Evolutionary conservation across 495 filamentous ascomycete genomes (phyloP), one percentile per base, ranked within the genome.

Genomic region (Baudoinia panamericana): DNA sequence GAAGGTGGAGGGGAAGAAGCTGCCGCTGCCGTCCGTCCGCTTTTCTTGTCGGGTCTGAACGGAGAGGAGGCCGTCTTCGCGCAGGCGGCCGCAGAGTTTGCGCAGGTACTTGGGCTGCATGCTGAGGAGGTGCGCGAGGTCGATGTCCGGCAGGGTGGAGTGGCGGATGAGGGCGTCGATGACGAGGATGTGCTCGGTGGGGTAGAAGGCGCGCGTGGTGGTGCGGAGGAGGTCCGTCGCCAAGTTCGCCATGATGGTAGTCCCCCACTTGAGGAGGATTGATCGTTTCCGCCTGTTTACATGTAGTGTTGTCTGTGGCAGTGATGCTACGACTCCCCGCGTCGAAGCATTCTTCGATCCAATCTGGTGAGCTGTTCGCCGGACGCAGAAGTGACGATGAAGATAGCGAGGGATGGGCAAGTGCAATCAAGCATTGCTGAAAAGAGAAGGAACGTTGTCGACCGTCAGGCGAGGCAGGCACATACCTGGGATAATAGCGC

Each of bases 131-230:
- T 80, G 75, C 12, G 82, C 83, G 10, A 96, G 70, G 50, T 96
- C 92, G 51, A 84, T 78, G 51, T 92, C 83, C 49, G 80, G 80
- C 15, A 96, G 69, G 29, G 80, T 83, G 53, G 81, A 84, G 64
- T 99, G 90, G 25, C 86, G 73, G 51, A 92, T 76, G 36, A 99
- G 72, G 40, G 92, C 86, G 70, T 99, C 90, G 24, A 99, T 63
- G 13, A 94, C 75, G 20, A 95, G 72, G 45, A 93, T 80, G 52
- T 93, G 80, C 43, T 85, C 75, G 34, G 80, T 86, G 37, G 85
- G 75, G 65, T 93, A 93, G 71, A 99, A 96, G 39, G 86, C 78
- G 56, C 90, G 88, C 43, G 76, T 79, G 37, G 87, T 79, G 52
- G 74, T 88, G 56, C 86, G 82, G 40, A 96, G 77, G 47, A 99